Percentiles rank a stretch among this genome's conserved stretches.
Evolutionary conservation across 768 basidiomycete genomes (phyloP).

Genomic region (Mycena venus): DNA sequence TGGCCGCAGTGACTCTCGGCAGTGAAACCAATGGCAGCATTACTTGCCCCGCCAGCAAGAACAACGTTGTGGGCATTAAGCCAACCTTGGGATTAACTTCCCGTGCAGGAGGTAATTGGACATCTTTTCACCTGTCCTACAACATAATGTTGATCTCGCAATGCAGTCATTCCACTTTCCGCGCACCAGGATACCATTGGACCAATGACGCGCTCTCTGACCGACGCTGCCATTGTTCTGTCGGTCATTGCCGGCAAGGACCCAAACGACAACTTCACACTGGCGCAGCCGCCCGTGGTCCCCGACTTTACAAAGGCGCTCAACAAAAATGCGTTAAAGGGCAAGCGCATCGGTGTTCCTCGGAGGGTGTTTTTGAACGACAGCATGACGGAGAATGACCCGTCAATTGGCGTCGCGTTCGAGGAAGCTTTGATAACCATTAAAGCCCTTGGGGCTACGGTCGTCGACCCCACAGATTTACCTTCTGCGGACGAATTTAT

Average conservation of each 20-base stretch:
- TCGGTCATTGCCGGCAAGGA: no score
- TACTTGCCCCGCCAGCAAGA: constrained; percentile 54
- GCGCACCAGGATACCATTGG: constrained; percentile 55
- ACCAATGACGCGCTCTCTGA: constrained; percentile 50
- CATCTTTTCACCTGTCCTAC: not conserved
- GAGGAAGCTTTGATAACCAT: constrained; percentile 54
- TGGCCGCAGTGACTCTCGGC: constrained; percentile 48
- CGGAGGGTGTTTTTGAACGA: constrained; percentile 45
- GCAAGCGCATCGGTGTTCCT: constrained; percentile 61
- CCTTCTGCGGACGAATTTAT: constrained; percentile 51
- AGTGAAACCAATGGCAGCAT: constrained; percentile 65
- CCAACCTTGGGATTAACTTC: constrained; percentile 58
- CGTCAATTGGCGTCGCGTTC: constrained; percentile 46
- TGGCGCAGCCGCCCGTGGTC: constrained; percentile 53
- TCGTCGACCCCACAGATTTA: constrained; percentile 63
- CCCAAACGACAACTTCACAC: no score
- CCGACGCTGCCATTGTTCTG: constrained; percentile 54
- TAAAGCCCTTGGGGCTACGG: constrained; percentile 54
- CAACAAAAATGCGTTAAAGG: constrained; percentile 49
- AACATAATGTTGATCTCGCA: not conserved
- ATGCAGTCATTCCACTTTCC: constrained; percentile 59
- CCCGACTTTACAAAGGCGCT: constrained; percentile 59
- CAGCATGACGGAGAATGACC: constrained; percentile 23
- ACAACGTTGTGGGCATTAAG: constrained; percentile 57
- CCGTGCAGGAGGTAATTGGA: constrained; percentile 46